Conservation (phyloP, 176 grass and related monocot species). For the Thalia dealbata region DNA sequence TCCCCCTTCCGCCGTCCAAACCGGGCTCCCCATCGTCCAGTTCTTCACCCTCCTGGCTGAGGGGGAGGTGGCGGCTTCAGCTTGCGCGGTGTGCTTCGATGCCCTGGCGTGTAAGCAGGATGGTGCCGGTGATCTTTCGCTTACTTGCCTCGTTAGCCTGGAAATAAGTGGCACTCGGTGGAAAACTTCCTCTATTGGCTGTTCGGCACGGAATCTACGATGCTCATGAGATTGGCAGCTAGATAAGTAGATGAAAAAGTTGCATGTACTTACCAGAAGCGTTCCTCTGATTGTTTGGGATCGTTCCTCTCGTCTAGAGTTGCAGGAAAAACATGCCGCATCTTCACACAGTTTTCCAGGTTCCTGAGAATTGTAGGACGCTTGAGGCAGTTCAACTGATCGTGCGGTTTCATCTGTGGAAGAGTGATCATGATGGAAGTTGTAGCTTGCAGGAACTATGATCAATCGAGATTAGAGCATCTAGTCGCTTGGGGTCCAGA, state of each 20-base stretch:
- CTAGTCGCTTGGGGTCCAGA: slow-evolving; percentile 55
- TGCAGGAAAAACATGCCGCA: slow-evolving; percentile 35
- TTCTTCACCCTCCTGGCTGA: too few species aligned
- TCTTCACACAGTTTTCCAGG: slow-evolving; percentile 35
- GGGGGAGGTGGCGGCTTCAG: too few species aligned
- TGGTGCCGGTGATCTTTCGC: neutral
- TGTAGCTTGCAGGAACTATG: neutral
- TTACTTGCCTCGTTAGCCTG: slow-evolving; percentile 98
- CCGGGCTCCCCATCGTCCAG: too few species aligned
- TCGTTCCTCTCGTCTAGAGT: slow-evolving; percentile 35
- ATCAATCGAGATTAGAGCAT: slow-evolving; percentile 19
- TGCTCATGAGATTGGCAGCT: neutral
- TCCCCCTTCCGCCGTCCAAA: too few species aligned
- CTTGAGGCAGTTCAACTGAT: slow-evolving; percentile 30
- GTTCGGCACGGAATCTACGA: slow-evolving; percentile 90
- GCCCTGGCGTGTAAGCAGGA: neutral
- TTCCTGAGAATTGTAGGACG: slow-evolving; percentile 30
- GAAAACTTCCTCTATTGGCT: slow-evolving; percentile 84
- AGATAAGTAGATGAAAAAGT: neutral
- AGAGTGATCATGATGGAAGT: neutral
- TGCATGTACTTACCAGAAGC: slow-evolving; percentile 54
- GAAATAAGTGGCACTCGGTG: slow-evolving; percentile 94
- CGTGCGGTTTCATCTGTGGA: slow-evolving; percentile 41
- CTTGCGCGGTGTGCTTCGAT: too few species aligned
- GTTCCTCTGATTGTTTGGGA: slow-evolving; percentile 66